Percentiles rank a stretch among this genome's conserved stretches.
Evolutionary conservation across 169 alveolate species (phyloP).

Genomic region (Blepharisma undulans): DNA sequence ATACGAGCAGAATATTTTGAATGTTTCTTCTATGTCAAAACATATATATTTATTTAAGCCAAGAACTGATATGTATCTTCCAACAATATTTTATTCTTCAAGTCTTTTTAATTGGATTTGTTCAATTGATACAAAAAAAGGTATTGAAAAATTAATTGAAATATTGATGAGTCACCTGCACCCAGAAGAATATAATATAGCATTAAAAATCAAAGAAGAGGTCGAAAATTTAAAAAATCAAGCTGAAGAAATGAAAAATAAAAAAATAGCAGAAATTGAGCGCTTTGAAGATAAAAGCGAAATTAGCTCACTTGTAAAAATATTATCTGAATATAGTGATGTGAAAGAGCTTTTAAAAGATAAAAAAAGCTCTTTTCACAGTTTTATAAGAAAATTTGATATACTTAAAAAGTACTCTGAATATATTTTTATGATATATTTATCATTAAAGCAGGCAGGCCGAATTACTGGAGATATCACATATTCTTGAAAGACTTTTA

Average conservation of each 20-base stretch:
- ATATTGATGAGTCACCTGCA: conserved; percentile 45
- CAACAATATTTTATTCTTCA: neutral
- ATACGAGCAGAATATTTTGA: neutral
- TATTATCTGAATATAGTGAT: neutral
- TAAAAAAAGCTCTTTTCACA: neutral
- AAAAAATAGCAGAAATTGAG: neutral
- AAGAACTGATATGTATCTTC: neutral
- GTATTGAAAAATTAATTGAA: conserved; percentile 41
- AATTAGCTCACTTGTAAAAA: neutral
- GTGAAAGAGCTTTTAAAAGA: neutral
- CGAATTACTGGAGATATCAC: conserved; percentile 42
- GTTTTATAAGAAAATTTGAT: neutral
- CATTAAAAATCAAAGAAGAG: neutral
- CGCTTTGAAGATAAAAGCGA: neutral
- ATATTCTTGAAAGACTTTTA: conserved; percentile 56
- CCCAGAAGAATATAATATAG: conserved; percentile 14
- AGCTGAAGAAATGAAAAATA: conserved; percentile 29
- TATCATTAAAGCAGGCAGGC: conserved; percentile 40
- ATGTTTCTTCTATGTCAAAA: neutral
- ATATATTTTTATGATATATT: conserved; percentile 29
- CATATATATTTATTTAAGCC: neutral
- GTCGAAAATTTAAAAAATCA: neutral
- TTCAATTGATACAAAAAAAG: neutral
- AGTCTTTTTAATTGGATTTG: neutral
- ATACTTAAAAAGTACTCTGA: conserved; percentile 38